These are phyloP conservation scores for Sonneratia caseolaris DNA, from an alignment of 345 rosid species.

Conservation along the genomic window DNA sequence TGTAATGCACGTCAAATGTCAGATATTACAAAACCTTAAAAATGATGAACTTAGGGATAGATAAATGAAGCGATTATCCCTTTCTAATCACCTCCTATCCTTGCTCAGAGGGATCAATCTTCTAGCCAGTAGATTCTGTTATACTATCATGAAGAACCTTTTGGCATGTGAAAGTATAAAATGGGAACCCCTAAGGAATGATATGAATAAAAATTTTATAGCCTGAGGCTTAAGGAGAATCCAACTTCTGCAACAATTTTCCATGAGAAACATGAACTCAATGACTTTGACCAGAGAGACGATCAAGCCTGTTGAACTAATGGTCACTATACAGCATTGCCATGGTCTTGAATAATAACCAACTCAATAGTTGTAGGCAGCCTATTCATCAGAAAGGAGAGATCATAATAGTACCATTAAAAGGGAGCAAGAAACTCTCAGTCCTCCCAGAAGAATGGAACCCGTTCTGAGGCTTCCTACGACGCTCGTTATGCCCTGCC, in stretches of 20 bases:
- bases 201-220: neutral
- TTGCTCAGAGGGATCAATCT: neutral
- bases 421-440: conserved; percentile 30
- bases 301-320: neutral
- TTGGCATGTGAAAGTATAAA: neutral
- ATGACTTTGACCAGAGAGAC: neutral
- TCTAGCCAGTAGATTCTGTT: neutral
- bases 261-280: neutral
- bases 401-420: conserved; percentile 30
- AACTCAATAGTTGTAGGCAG: neutral
- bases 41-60: neutral
- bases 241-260: neutral
- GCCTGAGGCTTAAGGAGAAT: neutral
- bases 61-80: neutral
- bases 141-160: neutral
- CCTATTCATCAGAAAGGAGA: neutral
- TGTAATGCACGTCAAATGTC: neutral
- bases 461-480: conserved; percentile 63
- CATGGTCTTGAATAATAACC: neutral
- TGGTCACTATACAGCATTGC: neutral
- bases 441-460: conserved; percentile 25
- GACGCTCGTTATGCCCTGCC: conserved; percentile 82
- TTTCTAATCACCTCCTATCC: neutral
- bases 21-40: neutral
- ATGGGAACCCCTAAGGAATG: neutral